Conservation (phyloP, 1,284 basidiomycete species). For the Malassezia dermatis region DNA sequence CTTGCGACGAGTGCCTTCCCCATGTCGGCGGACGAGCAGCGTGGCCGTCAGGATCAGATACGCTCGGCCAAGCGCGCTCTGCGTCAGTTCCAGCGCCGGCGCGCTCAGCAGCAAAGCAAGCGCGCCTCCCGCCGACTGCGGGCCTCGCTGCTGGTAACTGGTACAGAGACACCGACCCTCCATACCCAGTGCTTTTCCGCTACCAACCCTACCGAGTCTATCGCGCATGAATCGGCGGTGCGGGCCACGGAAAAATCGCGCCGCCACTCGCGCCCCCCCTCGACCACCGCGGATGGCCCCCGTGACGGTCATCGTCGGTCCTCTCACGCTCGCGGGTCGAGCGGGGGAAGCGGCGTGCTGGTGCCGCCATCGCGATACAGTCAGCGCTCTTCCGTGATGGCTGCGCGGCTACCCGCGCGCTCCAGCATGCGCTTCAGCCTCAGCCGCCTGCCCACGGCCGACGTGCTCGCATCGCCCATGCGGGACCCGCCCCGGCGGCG, state of each 20-base stretch:
- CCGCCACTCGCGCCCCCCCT: constrained; percentile 8
- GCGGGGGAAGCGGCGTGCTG: too few relatives aligned
- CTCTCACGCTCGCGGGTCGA: neutral
- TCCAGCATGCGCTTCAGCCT: neutral
- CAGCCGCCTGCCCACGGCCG: neutral
- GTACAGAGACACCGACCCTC: constrained; percentile 1
- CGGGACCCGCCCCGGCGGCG: neutral
- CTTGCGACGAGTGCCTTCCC: neutral
- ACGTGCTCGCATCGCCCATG: neutral
- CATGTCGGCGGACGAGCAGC: constrained; percentile 7
- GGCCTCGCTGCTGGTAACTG: constrained; percentile 6
- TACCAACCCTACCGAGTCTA: neutral
- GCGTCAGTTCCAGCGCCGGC: constrained; percentile 16
- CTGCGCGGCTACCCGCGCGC: neutral
- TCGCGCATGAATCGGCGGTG: constrained; percentile 13
- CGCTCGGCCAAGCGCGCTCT: constrained; percentile 14
- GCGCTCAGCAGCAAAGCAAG: constrained; percentile 15
- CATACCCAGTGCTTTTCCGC: constrained; percentile 10
- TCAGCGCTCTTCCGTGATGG: neutral
- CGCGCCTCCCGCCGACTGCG: constrained; percentile 14
- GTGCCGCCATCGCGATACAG: neutral
- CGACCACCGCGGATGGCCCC: neutral
- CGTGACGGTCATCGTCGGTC: neutral
- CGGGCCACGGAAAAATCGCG: constrained; percentile 9
- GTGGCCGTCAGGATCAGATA: constrained; percentile 14